Evolutionary conservation across 2,329 filamentous ascomycete species (phyloP), one percentile per base, ranked within the genome.

Genomic region (Rhinocladiella similis): DNA sequence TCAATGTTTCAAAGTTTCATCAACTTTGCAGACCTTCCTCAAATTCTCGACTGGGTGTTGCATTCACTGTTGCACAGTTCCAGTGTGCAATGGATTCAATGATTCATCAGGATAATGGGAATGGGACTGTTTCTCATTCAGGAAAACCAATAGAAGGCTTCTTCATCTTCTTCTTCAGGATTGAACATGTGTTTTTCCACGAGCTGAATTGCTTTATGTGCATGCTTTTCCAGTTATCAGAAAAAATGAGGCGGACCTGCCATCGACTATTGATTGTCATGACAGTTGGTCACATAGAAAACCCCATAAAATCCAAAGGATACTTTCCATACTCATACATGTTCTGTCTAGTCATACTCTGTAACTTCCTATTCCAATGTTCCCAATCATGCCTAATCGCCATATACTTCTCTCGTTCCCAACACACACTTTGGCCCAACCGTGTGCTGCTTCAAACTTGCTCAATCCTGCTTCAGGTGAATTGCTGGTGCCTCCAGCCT

Each of bases 271-370:
- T 27, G 25, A 33, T 12, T 9, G 29, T 33, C 29, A 33, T 33
- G 29, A 33, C 29, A 33, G 10, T 33, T 33, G 29, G 29, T 33
- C 29, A 33, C 29, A 33, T 33, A 10, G 10, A 19, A n/a, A 25
- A 25, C 18, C n/a, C 18, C 13, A 41, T n/a, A 41, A 3, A 41
- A 41, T 41, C 38, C 38, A 46, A 33, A 33, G 29, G 29, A 46
- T 46, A 27, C 43, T 27, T 25, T 46, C 18, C 43, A 46, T 46
- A 46, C 43, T 29, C 43, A 29, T 46, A 27, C 20, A 27, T 46
- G 42, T 25, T 25, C 22, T 25, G 5, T 33, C 6, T 33, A 33
- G 3, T 33, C 29, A 45, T 45, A 5, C 22, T 20, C 42, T 25
- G 22, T 45, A n/a, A n/a, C n/a, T 14, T 14, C n/a, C n/a, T 27